Percentiles rank a stretch among this genome's conserved stretches.
These are phyloP conservation scores for Colletotrichum eleusines DNA, from an alignment of 2,329 filamentous ascomycete species.

Conservation along the genomic window DNA sequence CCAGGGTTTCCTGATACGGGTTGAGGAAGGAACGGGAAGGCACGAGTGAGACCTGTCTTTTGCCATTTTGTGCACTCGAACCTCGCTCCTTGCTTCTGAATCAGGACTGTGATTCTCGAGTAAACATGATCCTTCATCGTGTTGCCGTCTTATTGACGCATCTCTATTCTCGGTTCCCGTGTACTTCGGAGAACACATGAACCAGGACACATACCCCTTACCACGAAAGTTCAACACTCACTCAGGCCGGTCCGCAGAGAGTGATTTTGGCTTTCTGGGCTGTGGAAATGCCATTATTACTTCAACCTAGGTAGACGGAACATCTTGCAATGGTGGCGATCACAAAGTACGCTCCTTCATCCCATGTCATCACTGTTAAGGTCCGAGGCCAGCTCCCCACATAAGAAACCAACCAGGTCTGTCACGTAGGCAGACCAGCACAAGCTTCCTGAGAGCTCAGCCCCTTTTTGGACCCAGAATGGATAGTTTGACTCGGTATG, in stretches of 20 bases:
- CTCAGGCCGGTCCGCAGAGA: too few relatives aligned
- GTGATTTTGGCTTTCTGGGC: too few relatives aligned
- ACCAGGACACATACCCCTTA: not conserved
- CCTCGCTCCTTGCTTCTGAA: not conserved
- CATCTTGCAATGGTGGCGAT: too few relatives aligned
- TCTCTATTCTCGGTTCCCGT: not conserved
- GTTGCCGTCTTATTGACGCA: not conserved
- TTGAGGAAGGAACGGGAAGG: not conserved
- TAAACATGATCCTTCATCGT: too few relatives aligned
- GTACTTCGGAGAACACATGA: not conserved
- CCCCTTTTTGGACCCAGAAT: not conserved
- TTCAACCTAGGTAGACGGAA: too few relatives aligned
- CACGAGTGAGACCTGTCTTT: not conserved
- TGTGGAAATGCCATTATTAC: too few relatives aligned
- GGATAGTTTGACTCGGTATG: constrained; percentile 14
- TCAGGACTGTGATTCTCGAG: too few relatives aligned
- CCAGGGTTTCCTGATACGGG: not conserved
- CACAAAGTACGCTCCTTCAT: not conserved
- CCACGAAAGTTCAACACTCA: too few relatives aligned
- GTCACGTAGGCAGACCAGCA: not conserved
- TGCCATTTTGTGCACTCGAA: not conserved
- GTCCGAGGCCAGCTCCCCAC: not conserved
- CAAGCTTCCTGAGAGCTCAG: constrained; percentile 2
- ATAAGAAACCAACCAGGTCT: not conserved
- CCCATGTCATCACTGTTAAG: not conserved